Percentiles rank a stretch among this genome's conserved stretches.
phyloP scores from a whole-genome alignment of 2,329 filamentous ascomycete species.

The Ophiostoma australiae region DNA sequence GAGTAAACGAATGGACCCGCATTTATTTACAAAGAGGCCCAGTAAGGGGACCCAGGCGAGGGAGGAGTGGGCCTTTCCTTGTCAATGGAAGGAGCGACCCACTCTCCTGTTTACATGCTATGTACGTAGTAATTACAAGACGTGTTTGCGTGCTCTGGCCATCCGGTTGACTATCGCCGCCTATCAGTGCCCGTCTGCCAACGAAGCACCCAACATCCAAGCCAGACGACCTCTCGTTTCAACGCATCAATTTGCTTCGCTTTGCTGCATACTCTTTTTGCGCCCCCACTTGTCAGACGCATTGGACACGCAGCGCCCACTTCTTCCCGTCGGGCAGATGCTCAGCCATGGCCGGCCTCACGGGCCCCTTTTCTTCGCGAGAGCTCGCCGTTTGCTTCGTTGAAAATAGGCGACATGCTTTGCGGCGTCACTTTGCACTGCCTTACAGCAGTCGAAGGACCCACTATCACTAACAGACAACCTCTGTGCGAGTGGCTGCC shows the following conservation, averaged over 20 bases:
- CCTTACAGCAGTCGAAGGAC: not conserved
- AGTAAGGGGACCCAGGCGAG: not conserved
- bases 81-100: not conserved
- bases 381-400: not conserved
- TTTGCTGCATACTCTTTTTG: not conserved
- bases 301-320: not conserved
- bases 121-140: too few species aligned
- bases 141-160: not conserved
- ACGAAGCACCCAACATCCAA: not conserved
- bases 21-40: not conserved
- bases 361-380: not conserved
- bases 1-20: not conserved
- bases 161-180: not conserved
- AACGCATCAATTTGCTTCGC: not conserved
- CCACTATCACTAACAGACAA: not conserved
- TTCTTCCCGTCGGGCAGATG: not conserved
- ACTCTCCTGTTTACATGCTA: not conserved
- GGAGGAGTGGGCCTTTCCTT: not conserved
- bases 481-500: not conserved
- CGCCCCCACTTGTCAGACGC: not conserved
- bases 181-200: not conserved
- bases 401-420: not conserved
- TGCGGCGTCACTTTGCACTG: not conserved
- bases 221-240: not conserved
- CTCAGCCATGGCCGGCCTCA: slow-evolving; percentile 2